A percentile compares a stretch with the other conserved stretches of the same genome.
Conservation (phyloP, 192 early-diverging fungal species). For the Lobosporangium transversale region DNA sequence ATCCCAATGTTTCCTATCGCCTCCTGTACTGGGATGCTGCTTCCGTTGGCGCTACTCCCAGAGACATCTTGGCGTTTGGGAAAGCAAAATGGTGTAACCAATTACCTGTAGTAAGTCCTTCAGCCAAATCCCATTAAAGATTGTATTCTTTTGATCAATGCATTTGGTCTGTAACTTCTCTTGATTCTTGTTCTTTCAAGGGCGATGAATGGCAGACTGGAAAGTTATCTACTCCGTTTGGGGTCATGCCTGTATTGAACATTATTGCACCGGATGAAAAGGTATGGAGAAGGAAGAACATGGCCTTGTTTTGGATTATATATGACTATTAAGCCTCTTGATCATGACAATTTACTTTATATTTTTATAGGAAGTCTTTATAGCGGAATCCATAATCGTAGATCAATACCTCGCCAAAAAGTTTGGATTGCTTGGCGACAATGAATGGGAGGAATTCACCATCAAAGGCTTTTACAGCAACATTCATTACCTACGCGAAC, state of each 20-base stretch:
- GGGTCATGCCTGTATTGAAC: constrained; percentile 25
- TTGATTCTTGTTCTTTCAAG: not conserved
- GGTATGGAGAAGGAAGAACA: too few relatives aligned
- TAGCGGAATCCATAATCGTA: constrained; percentile 29
- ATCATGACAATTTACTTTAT: too few relatives aligned
- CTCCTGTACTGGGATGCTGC: constrained; percentile 32
- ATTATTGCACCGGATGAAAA: constrained; percentile 21
- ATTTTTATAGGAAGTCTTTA: constrained; percentile 18
- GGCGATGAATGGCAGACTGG: constrained; percentile 9
- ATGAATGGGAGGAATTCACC: constrained; percentile 34
- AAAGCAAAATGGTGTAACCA: constrained; percentile 30
- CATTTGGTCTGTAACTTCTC: not conserved
- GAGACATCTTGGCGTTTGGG: constrained; percentile 35
- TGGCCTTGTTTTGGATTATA: too few relatives aligned
- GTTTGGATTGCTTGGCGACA: constrained; percentile 30
- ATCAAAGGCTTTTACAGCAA: constrained; percentile 36
- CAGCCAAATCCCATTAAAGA: too few relatives aligned
- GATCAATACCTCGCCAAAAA: constrained; percentile 34
- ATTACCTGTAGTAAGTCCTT: constrained; percentile 8
- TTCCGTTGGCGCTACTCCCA: constrained; percentile 12
- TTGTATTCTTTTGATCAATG: not conserved
- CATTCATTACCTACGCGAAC: constrained; percentile 38
- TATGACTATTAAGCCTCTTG: too few relatives aligned
- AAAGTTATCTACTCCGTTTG: constrained; percentile 24
- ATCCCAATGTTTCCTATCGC: constrained; percentile 7